phyloP scores from a whole-genome alignment of 805 yeast species.

The Teunomyces barrocoloradensis region DNA sequence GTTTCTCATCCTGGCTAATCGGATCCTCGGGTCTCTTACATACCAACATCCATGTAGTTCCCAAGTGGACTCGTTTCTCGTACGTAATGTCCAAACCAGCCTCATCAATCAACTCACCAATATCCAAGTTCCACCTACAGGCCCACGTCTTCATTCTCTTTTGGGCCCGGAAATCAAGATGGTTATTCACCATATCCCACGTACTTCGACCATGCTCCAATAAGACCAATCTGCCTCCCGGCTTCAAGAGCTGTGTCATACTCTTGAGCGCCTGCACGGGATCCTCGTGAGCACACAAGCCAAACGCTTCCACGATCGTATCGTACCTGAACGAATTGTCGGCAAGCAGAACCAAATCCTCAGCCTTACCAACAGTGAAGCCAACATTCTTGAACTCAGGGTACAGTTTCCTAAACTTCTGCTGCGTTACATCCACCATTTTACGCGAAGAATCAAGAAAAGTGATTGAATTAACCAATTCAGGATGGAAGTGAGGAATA shows the following conservation, averaged over 20 bases:
- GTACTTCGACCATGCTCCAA: slow-evolving; percentile 92
- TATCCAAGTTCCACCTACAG: slow-evolving; percentile 95
- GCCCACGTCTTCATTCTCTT: slow-evolving; percentile 90
- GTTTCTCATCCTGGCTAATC: slow-evolving; percentile 41
- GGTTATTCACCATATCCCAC: slow-evolving; percentile 72
- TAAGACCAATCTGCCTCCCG: slow-evolving; percentile 84
- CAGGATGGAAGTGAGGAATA: slow-evolving; percentile 65
- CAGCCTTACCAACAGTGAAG: slow-evolving; percentile 88
- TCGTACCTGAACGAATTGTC: slow-evolving; percentile 62
- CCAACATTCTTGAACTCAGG: slow-evolving; percentile 73
- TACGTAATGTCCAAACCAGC: slow-evolving; percentile 82
- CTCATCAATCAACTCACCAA: slow-evolving; percentile 79
- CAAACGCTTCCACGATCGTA: slow-evolving; percentile 91
- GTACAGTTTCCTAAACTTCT: slow-evolving; percentile 65
- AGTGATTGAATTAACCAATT: slow-evolving; percentile 67
- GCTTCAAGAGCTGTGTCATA: slow-evolving; percentile 70
- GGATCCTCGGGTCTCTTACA: slow-evolving; percentile 74
- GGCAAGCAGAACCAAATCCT: slow-evolving; percentile 59
- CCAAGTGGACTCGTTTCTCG: slow-evolving; percentile 80
- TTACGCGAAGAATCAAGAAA: slow-evolving; percentile 79
- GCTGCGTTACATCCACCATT: slow-evolving; percentile 80
- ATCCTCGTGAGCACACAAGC: slow-evolving; percentile 92
- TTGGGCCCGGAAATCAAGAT: slow-evolving; percentile 79
- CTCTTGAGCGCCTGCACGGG: slow-evolving; percentile 80
- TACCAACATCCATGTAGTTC: slow-evolving; percentile 86